Evolutionary conservation across 805 yeast species (phyloP), one percentile per base, ranked within the genome.

Genomic region (Yamadazyma ubonensis): DNA sequence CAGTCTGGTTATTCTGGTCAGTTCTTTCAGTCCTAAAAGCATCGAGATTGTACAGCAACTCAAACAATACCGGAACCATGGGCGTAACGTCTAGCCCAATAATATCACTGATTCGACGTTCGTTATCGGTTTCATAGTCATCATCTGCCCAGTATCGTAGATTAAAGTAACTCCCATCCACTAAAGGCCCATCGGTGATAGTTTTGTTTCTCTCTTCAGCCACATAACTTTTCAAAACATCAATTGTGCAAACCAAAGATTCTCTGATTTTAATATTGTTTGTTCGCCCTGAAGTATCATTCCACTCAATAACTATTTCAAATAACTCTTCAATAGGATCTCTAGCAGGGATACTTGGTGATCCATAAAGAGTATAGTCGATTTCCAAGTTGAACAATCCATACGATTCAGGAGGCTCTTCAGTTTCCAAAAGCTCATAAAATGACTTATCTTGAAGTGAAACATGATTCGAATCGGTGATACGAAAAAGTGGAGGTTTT

Each of bases 21-120:
- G n/a, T n/a, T n/a, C n/a, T n/a, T n/a, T n/a, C n/a, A n/a, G n/a
- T n/a, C n/a, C n/a, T n/a, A n/a, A n/a, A n/a, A n/a, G n/a, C n/a
- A n/a, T n/a, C n/a, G n/a, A n/a, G n/a, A 21, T 21, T 9, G 9
- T 7, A 10, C 16, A 12, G 15, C 22, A 14, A 25, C 29, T 21
- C 4, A 7, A 11, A 10, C 14, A n/a, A 6, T 4, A 23, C 15
- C 16, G n/a, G 27, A 12, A 12, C 3, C 16, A 10, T 12, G 0
- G 69, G 70, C 1, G 57, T 41, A 7, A 63, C 64, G 43, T 63
- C 69, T 8, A 64, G 42, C 11, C 42, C 17, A 6, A 47, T 22
- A 3, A 44, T 23, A 14, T 47, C 45, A 4, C 33, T 12, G 3
- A 60, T 34, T 2, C 19, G 37, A 15, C 18, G 6, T 5, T 42